Base-by-base conservation (phyloP, 768 basidiomycete genomes). In the Termitomyces sp. region DNA sequence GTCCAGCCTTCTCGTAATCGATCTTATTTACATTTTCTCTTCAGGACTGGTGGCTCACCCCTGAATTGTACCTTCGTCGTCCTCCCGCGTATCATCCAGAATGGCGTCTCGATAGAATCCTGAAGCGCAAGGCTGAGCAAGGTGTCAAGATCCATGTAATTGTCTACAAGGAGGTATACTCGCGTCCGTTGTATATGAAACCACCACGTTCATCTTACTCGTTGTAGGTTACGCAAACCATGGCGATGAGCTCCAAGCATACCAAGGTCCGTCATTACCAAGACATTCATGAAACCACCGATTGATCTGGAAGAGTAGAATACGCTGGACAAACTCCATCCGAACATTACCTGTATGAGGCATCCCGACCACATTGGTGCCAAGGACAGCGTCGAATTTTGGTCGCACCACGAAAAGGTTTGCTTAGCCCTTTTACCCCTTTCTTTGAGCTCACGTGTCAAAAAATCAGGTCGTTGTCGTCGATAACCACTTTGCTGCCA, bases 41-140 rank as follows among this genome's bases (percentile, higher is more conserved):
- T 37, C 60, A 89, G 85, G 88, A 91, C 62, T 92, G 91, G 92
- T 95, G 94, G 94, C 81, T 98, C 60, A 90, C 91, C 0, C 96
- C 96, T 1, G 96, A 98, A 68, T 74, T 98, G 3, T 97, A 93
- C 73, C 86, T 98, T 37, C 87, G 96, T 53, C 90, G 97, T 12
- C 97, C 96, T 1, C 87, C 95, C 6, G 90, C 92, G 0, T 73
- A 84, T 63, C 80, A 92, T 68, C 86, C 87, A 6, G 86, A 97
- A 71, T 99, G 87, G 85, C 82, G 97, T 26, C 80, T 99, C 28
- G 97, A 99, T 69, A 75, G 84, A 34, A 68, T 98, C 13, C 77
- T 98, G 51, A 77, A 90, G 71, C 82, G 88, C 53, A 98, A 98
- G 73, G 97, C 97, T 0, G 78, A 92, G 66, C 76, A 96, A 65